Conservation (phyloP, 208 protist genomes). For the Acanthamoeba pearcei region DNA sequence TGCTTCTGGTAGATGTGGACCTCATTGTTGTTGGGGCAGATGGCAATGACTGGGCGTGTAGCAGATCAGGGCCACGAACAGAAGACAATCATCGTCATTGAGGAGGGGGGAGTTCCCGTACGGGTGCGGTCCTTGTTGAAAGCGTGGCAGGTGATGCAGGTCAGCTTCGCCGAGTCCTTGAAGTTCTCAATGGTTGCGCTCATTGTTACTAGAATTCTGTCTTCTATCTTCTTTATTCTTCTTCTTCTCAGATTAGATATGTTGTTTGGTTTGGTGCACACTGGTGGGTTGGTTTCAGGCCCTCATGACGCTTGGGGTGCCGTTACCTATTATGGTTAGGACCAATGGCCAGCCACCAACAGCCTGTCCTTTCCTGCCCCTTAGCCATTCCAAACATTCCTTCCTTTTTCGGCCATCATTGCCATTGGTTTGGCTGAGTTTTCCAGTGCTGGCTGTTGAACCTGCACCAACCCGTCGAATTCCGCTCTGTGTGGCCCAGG, state of each 20-base stretch:
- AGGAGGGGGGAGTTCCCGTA: slow-evolving; percentile 18
- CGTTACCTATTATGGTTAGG: neutral
- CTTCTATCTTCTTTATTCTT: neutral
- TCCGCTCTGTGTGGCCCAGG: too few relatives aligned
- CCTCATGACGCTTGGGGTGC: too few relatives aligned
- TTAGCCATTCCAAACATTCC: neutral
- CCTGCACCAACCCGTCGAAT: too few relatives aligned
- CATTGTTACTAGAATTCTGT: neutral
- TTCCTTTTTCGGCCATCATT: neutral
- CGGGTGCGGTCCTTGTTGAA: slow-evolving; percentile 90
- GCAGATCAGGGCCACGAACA: slow-evolving; percentile 2
- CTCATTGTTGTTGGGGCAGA: slow-evolving; percentile 91
- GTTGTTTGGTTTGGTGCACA: too few relatives aligned
- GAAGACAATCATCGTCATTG: neutral
- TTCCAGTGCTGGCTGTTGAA: neutral
- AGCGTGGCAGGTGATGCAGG: slow-evolving; percentile 90
- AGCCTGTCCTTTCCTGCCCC: neutral
- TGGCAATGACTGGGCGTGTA: slow-evolving; percentile 84
- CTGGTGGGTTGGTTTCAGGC: too few relatives aligned
- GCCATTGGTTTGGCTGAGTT: neutral
- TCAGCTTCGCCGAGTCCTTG: slow-evolving; percentile 60
- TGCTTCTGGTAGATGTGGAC: slow-evolving; percentile 90
- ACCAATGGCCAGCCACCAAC: neutral
- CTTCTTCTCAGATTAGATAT: too few relatives aligned
- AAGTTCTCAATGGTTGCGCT: slow-evolving; percentile 26